A percentile compares a stretch with the other conserved stretches of the same genome.
phyloP scores from a whole-genome alignment of 306 rosid species.

The Myrica gale region DNA sequence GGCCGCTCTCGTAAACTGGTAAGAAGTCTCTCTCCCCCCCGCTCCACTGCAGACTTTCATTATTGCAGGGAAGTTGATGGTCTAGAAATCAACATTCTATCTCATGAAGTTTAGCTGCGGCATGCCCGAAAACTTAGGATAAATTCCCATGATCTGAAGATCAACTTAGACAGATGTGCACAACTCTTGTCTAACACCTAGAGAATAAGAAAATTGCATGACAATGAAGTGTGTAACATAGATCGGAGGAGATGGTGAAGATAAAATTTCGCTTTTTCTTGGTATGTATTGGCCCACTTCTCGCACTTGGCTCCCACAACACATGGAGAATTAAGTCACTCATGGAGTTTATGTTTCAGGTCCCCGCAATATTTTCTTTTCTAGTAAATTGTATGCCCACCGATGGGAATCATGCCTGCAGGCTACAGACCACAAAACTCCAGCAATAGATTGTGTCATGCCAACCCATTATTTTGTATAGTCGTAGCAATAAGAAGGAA shows the following conservation, averaged over 20 bases:
- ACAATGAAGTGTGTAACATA: background rate
- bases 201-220: background rate
- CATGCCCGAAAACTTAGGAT: background rate
- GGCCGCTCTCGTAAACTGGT: background rate
- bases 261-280: background rate
- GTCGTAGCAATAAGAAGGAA: too few relatives aligned
- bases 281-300: background rate
- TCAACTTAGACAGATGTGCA: background rate
- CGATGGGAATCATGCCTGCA: background rate
- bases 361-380: too few relatives aligned
- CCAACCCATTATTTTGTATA: too few relatives aligned
- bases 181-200: background rate
- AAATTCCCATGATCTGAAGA: background rate
- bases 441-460: too few relatives aligned
- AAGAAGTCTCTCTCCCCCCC: background rate
- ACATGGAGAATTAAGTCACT: too few relatives aligned
- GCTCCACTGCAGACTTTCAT: background rate
- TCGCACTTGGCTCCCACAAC: background rate
- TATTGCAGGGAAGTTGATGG: constrained; percentile 12
- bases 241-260: background rate
- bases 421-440: too few relatives aligned
- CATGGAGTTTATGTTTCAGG: too few relatives aligned
- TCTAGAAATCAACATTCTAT: background rate
- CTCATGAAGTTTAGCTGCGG: background rate
- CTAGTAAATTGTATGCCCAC: background rate